A percentile compares a stretch with the other conserved stretches of the same genome.
phyloP scores from a whole-genome alignment of 2,329 filamentous ascomycete genomes.

The Aspergillus ustus region DNA sequence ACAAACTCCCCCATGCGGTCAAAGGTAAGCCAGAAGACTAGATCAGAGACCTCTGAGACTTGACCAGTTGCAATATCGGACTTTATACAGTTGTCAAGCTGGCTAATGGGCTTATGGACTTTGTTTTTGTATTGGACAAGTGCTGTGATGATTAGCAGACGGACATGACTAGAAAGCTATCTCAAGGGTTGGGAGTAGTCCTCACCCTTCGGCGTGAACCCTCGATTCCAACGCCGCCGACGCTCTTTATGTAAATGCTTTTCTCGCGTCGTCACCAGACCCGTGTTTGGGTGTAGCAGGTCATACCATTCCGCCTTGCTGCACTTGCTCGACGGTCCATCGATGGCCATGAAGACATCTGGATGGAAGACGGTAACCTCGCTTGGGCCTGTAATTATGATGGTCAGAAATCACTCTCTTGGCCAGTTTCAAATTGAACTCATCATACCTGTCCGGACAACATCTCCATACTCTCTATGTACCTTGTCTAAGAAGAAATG shows the following conservation, averaged over 20 bases:
- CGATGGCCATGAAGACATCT: conserved; percentile 22
- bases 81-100: conserved; percentile 2
- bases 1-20: conserved; percentile 41
- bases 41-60: conserved; percentile 6
- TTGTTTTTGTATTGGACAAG: neutral
- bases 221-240: conserved; percentile 4
- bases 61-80: neutral
- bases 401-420: neutral
- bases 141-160: neutral
- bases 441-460: conserved; percentile 38
- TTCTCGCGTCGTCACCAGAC: conserved; percentile 18
- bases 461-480: conserved; percentile 39
- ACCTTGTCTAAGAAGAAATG: conserved; percentile 35
- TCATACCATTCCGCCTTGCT: conserved; percentile 28
- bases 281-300: conserved; percentile 19
- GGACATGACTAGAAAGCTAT: neutral
- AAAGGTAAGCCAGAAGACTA: conserved; percentile 36
- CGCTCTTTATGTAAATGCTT: conserved; percentile 6
- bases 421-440: neutral
- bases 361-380: conserved; percentile 28
- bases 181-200: neutral
- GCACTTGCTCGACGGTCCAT: conserved; percentile 20
- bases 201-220: conserved; percentile 5
- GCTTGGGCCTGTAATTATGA: conserved; percentile 7
- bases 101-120: neutral